Base-by-base conservation (phyloP, 1,139 yeast genomes). In the Pichia sp. region DNA sequence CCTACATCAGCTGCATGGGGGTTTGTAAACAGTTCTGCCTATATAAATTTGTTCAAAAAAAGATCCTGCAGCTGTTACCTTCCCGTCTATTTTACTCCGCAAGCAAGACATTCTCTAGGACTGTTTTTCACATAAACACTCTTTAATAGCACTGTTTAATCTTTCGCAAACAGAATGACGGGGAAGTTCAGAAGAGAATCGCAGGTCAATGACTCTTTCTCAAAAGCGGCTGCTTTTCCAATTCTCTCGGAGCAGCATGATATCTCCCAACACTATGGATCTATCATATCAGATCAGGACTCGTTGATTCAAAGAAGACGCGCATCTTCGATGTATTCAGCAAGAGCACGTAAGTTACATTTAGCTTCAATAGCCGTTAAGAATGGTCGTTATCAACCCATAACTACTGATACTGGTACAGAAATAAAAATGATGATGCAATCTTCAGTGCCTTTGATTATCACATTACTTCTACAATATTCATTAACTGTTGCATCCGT, bases 401-500 rank as follows among this genome's bases (percentile, higher is more conserved):
- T 80, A 1, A 74, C 72, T 37, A 83, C 89, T 0, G 60, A 68
- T 4, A 50, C 70, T 22, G 36, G 47, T 4, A 68, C 73, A 3
- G 87, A 83, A 65, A 55, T 73, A 26, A 68, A 62, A 48, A 74
- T 76, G 48, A 68, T 83, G 53, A 53, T 70, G 19, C 65, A 67
- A 40, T 76, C 74, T 54, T 73, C 93, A 0, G 58, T 81, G 8
- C 95, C 95, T 0, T 69, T 87, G 58, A 75, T 85, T 4, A 72
- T 87, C 47, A 87, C 96, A 0, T 88, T 88, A 62, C 67, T 87
- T 40, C 71, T 90, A 47, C 96, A 89, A 66, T 87, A 87, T 66
- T 87, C 96, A 1, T 73, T 89, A 53, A 85, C 93, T 0, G 86
- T 88, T 49, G 91, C 96, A 0, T 85, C 95, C 0, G 87, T 89